These are phyloP conservation scores for Stylosanthes scabra DNA, from an alignment of 331 rosid genomes.

Conservation along the genomic window DNA sequence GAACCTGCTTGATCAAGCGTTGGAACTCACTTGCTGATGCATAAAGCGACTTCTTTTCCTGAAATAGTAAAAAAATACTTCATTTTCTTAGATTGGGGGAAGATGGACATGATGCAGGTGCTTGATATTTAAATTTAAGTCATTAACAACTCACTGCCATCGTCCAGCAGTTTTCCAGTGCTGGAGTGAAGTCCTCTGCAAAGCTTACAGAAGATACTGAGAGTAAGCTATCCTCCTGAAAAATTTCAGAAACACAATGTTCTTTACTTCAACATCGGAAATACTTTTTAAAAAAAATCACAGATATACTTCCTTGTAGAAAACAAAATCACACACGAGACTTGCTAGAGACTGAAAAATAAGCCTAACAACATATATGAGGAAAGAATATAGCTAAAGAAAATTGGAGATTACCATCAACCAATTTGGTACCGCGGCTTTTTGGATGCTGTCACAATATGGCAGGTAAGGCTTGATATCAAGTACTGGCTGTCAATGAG, in stretches of 20 bases:
- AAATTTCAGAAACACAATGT: conserved; percentile 15
- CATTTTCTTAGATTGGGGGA: neutral
- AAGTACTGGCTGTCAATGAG: conserved; percentile 79
- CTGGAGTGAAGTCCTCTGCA: conserved; percentile 63
- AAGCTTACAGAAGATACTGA: conserved; percentile 79
- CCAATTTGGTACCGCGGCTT: conserved; percentile 87
- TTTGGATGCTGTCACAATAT: conserved; percentile 74
- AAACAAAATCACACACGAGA: neutral
- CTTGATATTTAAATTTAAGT: conserved; percentile 24
- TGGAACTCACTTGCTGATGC: conserved; percentile 75
- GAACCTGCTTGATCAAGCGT: conserved; percentile 79
- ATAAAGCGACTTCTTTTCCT: conserved; percentile 81
- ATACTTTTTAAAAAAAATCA: neutral
- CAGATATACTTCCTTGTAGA: neutral
- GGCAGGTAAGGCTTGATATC: conserved; percentile 95
- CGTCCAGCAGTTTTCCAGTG: conserved; percentile 75
- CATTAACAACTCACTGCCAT: conserved; percentile 57
- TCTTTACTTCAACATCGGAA: neutral
- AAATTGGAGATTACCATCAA: conserved; percentile 57
- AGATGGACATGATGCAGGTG: conserved; percentile 26
- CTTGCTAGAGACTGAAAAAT: neutral
- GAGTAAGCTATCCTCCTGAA: conserved; percentile 77
- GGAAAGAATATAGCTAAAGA: conserved; percentile 34
- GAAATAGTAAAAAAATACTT: conserved; percentile 7
- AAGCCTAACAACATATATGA: neutral